A percentile compares a stretch with the other conserved stretches of the same genome.
These are phyloP conservation scores for Albifimbria verrucaria DNA, from an alignment of 2,329 filamentous ascomycete genomes.

Conservation along the genomic window DNA sequence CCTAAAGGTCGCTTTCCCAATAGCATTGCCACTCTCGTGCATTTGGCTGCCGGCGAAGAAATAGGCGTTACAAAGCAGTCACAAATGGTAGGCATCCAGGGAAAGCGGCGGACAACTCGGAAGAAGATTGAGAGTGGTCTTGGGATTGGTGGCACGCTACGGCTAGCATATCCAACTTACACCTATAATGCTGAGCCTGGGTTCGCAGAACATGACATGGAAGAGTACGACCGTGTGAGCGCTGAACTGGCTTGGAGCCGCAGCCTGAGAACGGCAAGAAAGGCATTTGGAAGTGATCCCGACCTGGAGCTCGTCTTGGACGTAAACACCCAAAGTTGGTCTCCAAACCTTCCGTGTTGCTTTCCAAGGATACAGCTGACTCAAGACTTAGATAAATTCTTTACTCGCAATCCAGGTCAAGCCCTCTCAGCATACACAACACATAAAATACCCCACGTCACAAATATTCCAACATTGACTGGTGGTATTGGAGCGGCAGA, in stretches of 20 bases:
- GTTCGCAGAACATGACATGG: constrained; percentile 68
- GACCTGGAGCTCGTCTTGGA: constrained; percentile 65
- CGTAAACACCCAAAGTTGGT: constrained; percentile 58
- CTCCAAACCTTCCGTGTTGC: not conserved
- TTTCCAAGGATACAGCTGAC: no score
- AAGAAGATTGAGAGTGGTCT: constrained; percentile 31
- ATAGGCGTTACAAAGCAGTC: constrained; percentile 37
- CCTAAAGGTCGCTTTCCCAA: constrained; percentile 37
- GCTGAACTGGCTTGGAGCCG: constrained; percentile 68
- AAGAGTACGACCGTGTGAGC: constrained; percentile 62
- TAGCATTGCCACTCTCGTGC: constrained; percentile 35
- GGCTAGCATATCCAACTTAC: constrained; percentile 36
- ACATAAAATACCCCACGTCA: constrained; percentile 64
- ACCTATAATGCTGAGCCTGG: constrained; percentile 52
- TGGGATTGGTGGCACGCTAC: constrained; percentile 32
- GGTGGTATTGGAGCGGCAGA: constrained; percentile 60
- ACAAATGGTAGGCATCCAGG: constrained; percentile 43
- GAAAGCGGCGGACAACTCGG: constrained; percentile 33
- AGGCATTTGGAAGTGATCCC: constrained; percentile 60
- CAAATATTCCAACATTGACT: constrained; percentile 62
- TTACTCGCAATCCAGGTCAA: constrained; percentile 51
- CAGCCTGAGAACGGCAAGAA: constrained; percentile 55
- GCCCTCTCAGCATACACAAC: constrained; percentile 60
- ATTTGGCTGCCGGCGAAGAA: constrained; percentile 34
- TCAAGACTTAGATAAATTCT: constrained; percentile 53